Conservation (phyloP, 805 yeast species). For the Metschnikowia lachancei region DNA sequence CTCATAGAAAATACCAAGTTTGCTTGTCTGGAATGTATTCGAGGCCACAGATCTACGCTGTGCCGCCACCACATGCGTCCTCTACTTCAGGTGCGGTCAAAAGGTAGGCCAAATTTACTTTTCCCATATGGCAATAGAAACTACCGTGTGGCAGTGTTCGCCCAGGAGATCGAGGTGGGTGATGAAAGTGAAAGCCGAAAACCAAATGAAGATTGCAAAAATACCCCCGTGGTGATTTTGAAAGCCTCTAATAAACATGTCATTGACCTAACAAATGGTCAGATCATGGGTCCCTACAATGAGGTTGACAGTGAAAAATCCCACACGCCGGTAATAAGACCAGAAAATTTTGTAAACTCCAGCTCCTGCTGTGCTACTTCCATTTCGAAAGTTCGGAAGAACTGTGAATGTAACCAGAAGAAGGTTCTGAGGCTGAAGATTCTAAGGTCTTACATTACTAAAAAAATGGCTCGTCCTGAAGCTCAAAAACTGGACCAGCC, state of each 20-base stretch:
- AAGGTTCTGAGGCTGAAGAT: constrained; percentile 37
- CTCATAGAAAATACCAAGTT: constrained; percentile 75
- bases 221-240: constrained; percentile 31
- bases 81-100: constrained; percentile 78
- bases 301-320: constrained; percentile 3
- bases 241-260: constrained; percentile 41
- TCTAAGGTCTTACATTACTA: constrained; percentile 30
- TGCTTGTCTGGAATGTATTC: constrained; percentile 81
- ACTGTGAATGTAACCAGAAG: constrained; percentile 33
- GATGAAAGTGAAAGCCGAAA: background rate
- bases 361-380: constrained; percentile 34
- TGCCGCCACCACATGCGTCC: constrained; percentile 82
- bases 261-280: constrained; percentile 36
- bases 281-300: constrained; percentile 40
- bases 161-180: constrained; percentile 35
- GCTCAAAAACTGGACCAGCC: background rate
- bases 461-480: constrained; percentile 17
- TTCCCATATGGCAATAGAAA: constrained; percentile 44
- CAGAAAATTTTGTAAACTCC: constrained; percentile 35
- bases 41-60: constrained; percentile 88
- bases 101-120: constrained; percentile 78
- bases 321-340: constrained; percentile 9
- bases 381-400: constrained; percentile 19
- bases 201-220: constrained; percentile 12
- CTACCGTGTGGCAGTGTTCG: constrained; percentile 60